Conservation (phyloP, 2,329 filamentous ascomycete genomes). For the Cadophora malorum region DNA sequence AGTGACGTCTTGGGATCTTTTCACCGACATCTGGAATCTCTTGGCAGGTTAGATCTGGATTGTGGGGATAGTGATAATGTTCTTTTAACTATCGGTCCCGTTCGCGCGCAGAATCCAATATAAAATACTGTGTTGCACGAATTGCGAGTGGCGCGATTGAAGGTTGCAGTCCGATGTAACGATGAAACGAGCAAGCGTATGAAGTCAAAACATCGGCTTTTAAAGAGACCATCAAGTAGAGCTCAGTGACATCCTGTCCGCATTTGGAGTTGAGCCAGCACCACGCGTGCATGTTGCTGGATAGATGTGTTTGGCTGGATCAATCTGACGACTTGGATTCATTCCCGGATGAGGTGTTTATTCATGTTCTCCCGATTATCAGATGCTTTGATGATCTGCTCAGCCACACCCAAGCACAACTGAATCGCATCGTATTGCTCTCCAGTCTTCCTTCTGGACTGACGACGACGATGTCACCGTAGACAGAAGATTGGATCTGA, state of each 20-base stretch:
- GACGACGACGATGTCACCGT: slow-evolving; percentile 12
- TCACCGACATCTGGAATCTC: background rate
- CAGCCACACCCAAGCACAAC: background rate
- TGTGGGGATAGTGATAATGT: slow-evolving; percentile 3
- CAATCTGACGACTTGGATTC: background rate
- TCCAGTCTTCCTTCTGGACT: background rate
- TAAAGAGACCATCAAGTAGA: background rate
- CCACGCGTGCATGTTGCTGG: background rate
- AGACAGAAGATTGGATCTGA: background rate
- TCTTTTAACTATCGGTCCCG: background rate
- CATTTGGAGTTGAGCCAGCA: slow-evolving; percentile 1
- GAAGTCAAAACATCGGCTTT: background rate
- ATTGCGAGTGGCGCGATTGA: background rate
- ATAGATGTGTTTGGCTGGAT: background rate
- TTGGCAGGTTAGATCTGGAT: slow-evolving; percentile 12
- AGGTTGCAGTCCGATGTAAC: background rate
- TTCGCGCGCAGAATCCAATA: background rate
- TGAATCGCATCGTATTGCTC: background rate
- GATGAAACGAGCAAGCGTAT: background rate
- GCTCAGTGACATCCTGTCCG: slow-evolving; percentile 7
- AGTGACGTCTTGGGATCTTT: background rate
- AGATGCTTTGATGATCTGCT: background rate
- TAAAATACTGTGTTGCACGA: background rate
- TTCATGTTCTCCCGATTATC: background rate
- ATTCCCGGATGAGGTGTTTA: background rate